A percentile compares a stretch with the other conserved stretches of the same genome.
Evolutionary conservation across 805 yeast species (phyloP).

Genomic region (Cyberlindnera bimundalis): DNA sequence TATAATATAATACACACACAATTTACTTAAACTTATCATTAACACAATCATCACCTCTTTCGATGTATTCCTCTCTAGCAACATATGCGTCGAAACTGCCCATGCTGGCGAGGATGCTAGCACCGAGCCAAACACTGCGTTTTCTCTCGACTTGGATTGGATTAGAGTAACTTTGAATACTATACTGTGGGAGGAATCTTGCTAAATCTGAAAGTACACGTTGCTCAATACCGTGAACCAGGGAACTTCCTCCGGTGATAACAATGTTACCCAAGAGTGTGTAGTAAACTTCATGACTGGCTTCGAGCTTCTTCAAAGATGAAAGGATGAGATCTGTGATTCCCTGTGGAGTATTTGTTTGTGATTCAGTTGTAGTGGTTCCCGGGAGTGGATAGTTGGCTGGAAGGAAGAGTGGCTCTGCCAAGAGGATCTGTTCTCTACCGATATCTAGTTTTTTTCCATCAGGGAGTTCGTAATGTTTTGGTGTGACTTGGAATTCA

Average conservation of each 20-base stretch:
- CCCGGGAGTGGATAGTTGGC: conserved; percentile 43
- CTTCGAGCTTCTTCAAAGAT: conserved; percentile 41
- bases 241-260: conserved; percentile 68
- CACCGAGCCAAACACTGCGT: conserved; percentile 77
- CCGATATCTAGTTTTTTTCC: conserved; percentile 47
- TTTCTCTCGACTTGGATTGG: conserved; percentile 64
- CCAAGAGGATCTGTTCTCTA: conserved; percentile 48
- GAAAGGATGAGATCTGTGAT: conserved; percentile 38
- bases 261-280: conserved; percentile 61
- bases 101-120: conserved; percentile 68
- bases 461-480: conserved; percentile 59
- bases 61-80: conserved; percentile 65
- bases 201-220: conserved; percentile 62
- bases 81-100: conserved; percentile 87
- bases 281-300: conserved; percentile 37
- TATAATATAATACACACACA: neutral
- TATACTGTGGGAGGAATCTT: conserved; percentile 62
- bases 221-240: conserved; percentile 68
- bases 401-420: conserved; percentile 75
- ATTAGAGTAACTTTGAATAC: conserved; percentile 51
- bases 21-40: conserved; percentile 38
- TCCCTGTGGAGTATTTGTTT: conserved; percentile 20
- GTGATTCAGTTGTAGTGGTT: conserved; percentile 7
- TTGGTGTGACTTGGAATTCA: conserved; percentile 32
- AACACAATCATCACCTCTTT: conserved; percentile 55